Evolutionary conservation across 2,329 filamentous ascomycete species (phyloP).

Genomic region (Whalleya microplaca): DNA sequence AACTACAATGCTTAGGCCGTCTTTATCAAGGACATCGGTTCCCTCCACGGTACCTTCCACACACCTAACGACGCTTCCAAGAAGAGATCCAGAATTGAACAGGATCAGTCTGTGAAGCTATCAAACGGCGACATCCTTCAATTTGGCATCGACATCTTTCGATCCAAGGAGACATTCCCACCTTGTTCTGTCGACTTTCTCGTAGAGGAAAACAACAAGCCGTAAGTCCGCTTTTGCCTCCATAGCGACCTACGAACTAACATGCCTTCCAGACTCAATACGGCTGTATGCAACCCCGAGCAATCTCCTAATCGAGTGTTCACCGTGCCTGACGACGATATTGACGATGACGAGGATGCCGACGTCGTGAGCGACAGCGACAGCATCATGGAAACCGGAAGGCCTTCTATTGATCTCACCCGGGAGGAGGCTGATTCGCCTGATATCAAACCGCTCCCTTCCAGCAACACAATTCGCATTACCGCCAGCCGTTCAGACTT

Average conservation of each 20-base stretch:
- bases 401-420: slow-evolving; percentile 29
- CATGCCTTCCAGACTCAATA: slow-evolving; percentile 4
- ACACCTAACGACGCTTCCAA: slow-evolving; percentile 37
- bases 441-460: not conserved
- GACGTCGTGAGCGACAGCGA: slow-evolving; percentile 22
- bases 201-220: slow-evolving; percentile 33
- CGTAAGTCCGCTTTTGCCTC: slow-evolving; percentile 12
- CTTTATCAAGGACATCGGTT: slow-evolving; percentile 50
- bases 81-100: slow-evolving; percentile 26
- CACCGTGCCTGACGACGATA: slow-evolving; percentile 46
- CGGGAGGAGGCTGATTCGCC: slow-evolving; percentile 12
- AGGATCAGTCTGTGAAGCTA: slow-evolving; percentile 27
- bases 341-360: slow-evolving; percentile 34
- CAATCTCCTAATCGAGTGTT: slow-evolving; percentile 39
- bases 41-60: slow-evolving; percentile 57
- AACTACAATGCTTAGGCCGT: slow-evolving; percentile 45
- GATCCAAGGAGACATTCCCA: slow-evolving; percentile 41
- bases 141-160: slow-evolving; percentile 46
- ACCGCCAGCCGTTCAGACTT: slow-evolving; percentile 22
- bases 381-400: slow-evolving; percentile 17
- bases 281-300: not conserved
- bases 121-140: slow-evolving; percentile 41
- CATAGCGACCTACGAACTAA: slow-evolving; percentile 10
- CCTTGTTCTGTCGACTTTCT: slow-evolving; percentile 43
- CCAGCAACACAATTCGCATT: slow-evolving; percentile 2